Conservation (phyloP, 805 yeast genomes). For the Candida suzukii region DNA sequence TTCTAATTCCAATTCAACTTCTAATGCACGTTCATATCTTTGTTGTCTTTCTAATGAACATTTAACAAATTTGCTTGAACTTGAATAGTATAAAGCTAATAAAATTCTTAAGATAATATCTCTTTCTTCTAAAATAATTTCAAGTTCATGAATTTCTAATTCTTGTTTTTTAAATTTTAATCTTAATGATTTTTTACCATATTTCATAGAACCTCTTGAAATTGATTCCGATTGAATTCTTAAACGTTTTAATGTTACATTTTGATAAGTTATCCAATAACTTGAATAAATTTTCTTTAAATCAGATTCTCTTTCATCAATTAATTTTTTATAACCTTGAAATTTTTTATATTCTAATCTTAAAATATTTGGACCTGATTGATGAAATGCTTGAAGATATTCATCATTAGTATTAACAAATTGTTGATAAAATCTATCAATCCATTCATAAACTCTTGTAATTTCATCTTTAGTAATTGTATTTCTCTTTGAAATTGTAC, state of each 20-base stretch:
- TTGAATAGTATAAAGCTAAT: slow-evolving; percentile 33
- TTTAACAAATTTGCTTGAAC: slow-evolving; percentile 16
- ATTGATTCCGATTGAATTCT: slow-evolving; percentile 7
- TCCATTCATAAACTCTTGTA: slow-evolving; percentile 23
- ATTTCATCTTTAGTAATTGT: slow-evolving; percentile 11
- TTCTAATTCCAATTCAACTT: slow-evolving; percentile 17
- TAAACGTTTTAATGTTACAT: slow-evolving; percentile 10
- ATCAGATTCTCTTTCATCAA: slow-evolving; percentile 9
- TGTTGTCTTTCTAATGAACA: slow-evolving; percentile 19
- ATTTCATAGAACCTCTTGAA: slow-evolving; percentile 60
- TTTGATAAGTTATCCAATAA: slow-evolving; percentile 17
- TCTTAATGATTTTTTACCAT: slow-evolving; percentile 42
- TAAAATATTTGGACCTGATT: slow-evolving; percentile 7
- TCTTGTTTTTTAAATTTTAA: slow-evolving; percentile 4
- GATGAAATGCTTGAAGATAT: not conserved
- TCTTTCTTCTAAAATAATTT: slow-evolving; percentile 30
- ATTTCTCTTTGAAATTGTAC: not conserved
- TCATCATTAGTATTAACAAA: slow-evolving; percentile 1
- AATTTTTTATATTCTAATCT: slow-evolving; percentile 14
- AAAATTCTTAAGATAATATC: slow-evolving; percentile 69
- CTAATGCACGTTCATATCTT: slow-evolving; percentile 19
- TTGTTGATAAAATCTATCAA: slow-evolving; percentile 2
- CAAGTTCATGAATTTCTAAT: slow-evolving; percentile 34
- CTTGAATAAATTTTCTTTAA: slow-evolving; percentile 9
- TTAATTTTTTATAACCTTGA: slow-evolving; percentile 3